phyloP scores from a whole-genome alignment of 129 eudicot species.

The Pseudognaphalium luteoalbum region DNA sequence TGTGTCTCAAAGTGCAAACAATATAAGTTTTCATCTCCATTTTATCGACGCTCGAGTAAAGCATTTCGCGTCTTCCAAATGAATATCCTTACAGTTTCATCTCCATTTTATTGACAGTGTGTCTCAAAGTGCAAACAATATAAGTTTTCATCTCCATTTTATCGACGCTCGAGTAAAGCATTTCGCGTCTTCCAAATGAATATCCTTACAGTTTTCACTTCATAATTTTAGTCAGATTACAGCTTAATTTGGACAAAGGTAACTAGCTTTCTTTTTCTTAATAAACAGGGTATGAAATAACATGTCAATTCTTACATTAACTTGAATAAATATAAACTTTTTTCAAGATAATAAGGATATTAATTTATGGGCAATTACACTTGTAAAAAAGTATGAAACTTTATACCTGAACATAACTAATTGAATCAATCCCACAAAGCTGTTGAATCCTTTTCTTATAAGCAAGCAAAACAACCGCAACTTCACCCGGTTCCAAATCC shows the following conservation, averaged over 20 bases:
- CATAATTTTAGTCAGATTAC: neutral
- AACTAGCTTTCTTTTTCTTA: neutral
- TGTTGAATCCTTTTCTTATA: slow-evolving; percentile 68
- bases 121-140: no score
- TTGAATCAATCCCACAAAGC: slow-evolving; percentile 39
- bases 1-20: no score
- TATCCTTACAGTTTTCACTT: neutral
- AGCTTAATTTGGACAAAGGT: neutral
- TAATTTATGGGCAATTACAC: no score
- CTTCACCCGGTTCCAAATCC: slow-evolving; percentile 52
- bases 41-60: no score
- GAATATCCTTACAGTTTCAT: no score
- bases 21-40: no score
- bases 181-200: neutral
- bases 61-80: no score
- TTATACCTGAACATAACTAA: slow-evolving; percentile 78
- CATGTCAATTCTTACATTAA: neutral
- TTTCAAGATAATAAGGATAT: neutral
- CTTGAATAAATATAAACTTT: neutral
- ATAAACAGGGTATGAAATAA: neutral
- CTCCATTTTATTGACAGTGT: no score
- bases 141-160: no score
- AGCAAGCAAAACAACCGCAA: slow-evolving; percentile 75
- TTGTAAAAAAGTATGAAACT: no score
- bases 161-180: no score